Conservation (phyloP, 23 red algal genomes). For the Pyropia yezoensis region DNA sequence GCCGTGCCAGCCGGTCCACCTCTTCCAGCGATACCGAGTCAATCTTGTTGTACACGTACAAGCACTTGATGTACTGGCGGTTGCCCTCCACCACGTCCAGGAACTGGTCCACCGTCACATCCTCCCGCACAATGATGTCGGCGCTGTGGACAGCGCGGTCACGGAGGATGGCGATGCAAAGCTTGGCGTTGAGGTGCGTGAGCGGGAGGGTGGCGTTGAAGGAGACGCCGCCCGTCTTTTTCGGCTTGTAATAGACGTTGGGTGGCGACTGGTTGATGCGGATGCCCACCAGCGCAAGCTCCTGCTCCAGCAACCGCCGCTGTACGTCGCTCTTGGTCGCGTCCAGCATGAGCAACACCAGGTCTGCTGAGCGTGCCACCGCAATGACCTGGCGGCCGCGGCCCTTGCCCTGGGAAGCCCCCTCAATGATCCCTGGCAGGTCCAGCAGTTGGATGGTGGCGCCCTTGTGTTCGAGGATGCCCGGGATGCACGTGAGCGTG, state of each 20-base stretch:
- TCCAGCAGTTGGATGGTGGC: conserved; percentile 96
- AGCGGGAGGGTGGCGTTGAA: conserved; percentile 77
- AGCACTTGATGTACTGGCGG: conserved; percentile 76
- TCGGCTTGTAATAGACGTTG: conserved; percentile 72
- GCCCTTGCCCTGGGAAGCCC: conserved; percentile 87
- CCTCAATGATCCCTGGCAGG: conserved; percentile 97
- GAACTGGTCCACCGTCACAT: conserved; percentile 85
- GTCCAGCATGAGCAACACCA: conserved; percentile 92
- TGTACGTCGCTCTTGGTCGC: conserved; percentile 93
- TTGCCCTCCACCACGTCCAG: conserved; percentile 97
- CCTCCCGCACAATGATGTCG: conserved; percentile 83
- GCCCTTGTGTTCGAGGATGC: conserved; percentile 71
- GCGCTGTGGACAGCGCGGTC: conserved; percentile 93
- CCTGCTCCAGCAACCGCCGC: conserved; percentile 64
- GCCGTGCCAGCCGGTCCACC: conserved; percentile 71
- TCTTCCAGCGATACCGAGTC: conserved; percentile 86
- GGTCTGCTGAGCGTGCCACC: conserved; percentile 79
- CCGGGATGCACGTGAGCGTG: conserved; percentile 84
- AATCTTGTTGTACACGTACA: conserved; percentile 85
- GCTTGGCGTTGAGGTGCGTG: conserved; percentile 75
- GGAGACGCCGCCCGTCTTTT: conserved; percentile 76
- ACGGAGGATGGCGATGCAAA: conserved; percentile 63
- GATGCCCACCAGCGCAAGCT: conserved; percentile 89
- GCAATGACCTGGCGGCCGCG: conserved; percentile 94
- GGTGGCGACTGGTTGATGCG: conserved; percentile 86